phyloP scores from a whole-genome alignment of 108 stramenopile genomes.

The Skeletonema grethae region DNA sequence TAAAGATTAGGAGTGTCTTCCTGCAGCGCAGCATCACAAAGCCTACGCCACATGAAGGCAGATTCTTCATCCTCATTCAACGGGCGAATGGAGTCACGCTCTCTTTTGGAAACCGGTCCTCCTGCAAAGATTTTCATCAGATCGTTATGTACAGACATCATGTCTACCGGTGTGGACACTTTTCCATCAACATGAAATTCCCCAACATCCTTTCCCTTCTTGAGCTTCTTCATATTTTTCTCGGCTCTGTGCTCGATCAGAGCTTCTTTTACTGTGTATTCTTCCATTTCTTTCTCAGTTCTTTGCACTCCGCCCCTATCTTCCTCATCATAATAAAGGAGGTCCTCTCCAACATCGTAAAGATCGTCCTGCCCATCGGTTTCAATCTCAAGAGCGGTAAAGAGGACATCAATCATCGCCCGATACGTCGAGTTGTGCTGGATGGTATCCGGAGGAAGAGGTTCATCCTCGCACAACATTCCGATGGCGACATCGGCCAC shows the following conservation, averaged over 20 bases:
- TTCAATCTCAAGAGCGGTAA: neutral
- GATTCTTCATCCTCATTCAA: neutral
- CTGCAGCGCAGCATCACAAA: slow-evolving; percentile 18
- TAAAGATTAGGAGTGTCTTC: neutral
- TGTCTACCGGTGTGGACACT: neutral
- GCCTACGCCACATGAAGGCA: slow-evolving; percentile 8
- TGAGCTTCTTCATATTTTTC: slow-evolving; percentile 16
- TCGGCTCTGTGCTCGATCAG: slow-evolving; percentile 3
- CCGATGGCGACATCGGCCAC: slow-evolving; percentile 14
- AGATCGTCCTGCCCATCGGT: neutral
- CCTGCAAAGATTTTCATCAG: neutral
- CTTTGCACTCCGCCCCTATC: neutral
- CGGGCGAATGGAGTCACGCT: slow-evolving; percentile 14
- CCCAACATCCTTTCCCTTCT: neutral
- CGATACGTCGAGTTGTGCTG: slow-evolving; percentile 16
- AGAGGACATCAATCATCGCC: slow-evolving; percentile 5
- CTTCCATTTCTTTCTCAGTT: neutral
- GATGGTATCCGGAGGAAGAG: slow-evolving; percentile 8
- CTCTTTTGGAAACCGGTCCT: neutral
- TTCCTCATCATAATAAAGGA: neutral
- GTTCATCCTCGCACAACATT: slow-evolving; percentile 17
- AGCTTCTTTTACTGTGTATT: neutral
- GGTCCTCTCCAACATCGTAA: slow-evolving; percentile 6
- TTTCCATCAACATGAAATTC: neutral
- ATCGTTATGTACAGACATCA: neutral